phyloP scores from a whole-genome alignment of 2,329 filamentous ascomycete genomes.

The Ophiocordyceps camponoti-leonardi region DNA sequence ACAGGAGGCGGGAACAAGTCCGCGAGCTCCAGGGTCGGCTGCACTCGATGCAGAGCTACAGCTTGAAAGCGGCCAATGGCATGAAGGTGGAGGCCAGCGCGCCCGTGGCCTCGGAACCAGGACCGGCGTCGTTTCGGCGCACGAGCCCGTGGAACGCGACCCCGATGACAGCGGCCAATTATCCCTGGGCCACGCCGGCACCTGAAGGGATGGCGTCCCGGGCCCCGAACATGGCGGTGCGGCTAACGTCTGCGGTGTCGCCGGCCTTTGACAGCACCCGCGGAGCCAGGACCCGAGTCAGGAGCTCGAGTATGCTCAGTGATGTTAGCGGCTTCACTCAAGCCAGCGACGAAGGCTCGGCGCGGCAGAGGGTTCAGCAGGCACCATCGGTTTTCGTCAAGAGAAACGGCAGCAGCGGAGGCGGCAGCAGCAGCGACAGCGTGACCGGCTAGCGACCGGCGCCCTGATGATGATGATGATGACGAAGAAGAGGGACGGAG shows the following conservation, averaged over 20 bases:
- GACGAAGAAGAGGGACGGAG: neutral
- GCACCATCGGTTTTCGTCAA: constrained; percentile 1
- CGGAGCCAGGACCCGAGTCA: constrained; percentile 29
- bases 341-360: constrained; percentile 34
- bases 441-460: constrained; percentile 18
- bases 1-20: constrained; percentile 13
- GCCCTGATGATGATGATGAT: neutral
- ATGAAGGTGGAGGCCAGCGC: constrained; percentile 13
- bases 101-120: constrained; percentile 5
- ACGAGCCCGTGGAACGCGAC: constrained; percentile 17
- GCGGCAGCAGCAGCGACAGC: constrained; percentile 28
- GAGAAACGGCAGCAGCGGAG: constrained; percentile 13
- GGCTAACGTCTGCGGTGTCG: constrained; percentile 21
- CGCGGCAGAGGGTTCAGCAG: constrained; percentile 1
- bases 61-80: constrained; percentile 13
- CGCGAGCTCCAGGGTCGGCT: constrained; percentile 14
- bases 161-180: constrained; percentile 15
- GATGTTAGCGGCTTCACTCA: constrained; percentile 51
- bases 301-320: constrained; percentile 51
- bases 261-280: constrained; percentile 15
- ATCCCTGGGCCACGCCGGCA: constrained; percentile 18
- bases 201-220: constrained; percentile 14
- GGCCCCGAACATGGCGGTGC: constrained; percentile 13
- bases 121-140: constrained; percentile 7
- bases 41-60: constrained; percentile 13